Conservation (phyloP, 1,139 yeast genomes). For the Suhomyces maxii region DNA sequence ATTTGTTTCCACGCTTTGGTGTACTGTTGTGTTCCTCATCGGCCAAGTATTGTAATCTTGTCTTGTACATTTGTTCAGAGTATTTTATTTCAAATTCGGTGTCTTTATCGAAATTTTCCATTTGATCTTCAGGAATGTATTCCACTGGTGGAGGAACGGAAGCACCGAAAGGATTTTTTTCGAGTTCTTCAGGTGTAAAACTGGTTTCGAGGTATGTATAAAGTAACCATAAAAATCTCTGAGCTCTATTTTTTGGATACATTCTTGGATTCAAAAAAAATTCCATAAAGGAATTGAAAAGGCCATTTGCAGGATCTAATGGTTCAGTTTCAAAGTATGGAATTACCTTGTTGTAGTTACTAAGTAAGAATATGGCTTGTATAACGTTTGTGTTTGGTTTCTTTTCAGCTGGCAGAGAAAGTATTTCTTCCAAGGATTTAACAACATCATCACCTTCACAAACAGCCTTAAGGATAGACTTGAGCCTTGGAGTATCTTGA, state of each 20-base stretch:
- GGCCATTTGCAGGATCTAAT: constrained; percentile 3
- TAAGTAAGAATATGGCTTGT: constrained; percentile 71
- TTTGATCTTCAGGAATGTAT: constrained; percentile 38
- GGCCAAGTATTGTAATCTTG: constrained; percentile 58
- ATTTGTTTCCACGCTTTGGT: constrained; percentile 36
- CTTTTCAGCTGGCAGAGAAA: constrained; percentile 27
- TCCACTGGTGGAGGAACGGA: constrained; percentile 51
- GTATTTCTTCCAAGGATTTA: constrained; percentile 50
- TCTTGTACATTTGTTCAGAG: constrained; percentile 66
- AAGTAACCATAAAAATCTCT: constrained; percentile 78
- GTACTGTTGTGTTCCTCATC: constrained; percentile 43
- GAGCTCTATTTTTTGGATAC: constrained; percentile 64
- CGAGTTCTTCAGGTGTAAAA: constrained; percentile 52
- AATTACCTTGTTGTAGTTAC: constrained; percentile 60
- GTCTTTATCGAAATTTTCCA: constrained; percentile 60
- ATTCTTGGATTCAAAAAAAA: constrained; percentile 56
- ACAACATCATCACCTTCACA: constrained; percentile 52
- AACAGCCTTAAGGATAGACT: constrained; percentile 81
- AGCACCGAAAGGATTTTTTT: constrained; percentile 64
- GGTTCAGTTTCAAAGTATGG: constrained; percentile 14
- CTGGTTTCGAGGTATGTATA: constrained; percentile 79
- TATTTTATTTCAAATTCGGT: constrained; percentile 68
- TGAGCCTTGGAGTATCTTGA: constrained; percentile 93
- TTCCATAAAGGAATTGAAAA: constrained; percentile 49
- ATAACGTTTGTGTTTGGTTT: constrained; percentile 61